Evolutionary conservation across 768 basidiomycete species (phyloP).

Genomic region (Lactarius indigo): DNA sequence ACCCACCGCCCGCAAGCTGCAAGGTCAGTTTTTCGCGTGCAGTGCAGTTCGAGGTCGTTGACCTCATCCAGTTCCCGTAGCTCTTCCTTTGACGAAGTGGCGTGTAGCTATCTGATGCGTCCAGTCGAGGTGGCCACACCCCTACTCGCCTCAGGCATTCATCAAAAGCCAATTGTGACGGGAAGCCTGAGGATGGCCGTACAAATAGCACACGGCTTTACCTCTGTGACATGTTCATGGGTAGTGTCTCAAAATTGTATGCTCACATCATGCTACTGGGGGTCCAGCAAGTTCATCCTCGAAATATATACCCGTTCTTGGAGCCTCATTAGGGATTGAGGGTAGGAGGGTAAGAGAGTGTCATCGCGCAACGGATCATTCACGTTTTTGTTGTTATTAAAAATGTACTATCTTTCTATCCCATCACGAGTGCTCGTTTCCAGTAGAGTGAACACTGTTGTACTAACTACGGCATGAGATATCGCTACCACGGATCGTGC

Average conservation of each 20-base stretch:
- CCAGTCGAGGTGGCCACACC: neutral
- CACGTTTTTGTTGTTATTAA: neutral
- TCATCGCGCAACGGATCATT: neutral
- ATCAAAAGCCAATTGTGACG: neutral
- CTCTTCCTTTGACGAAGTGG: conserved; percentile 68
- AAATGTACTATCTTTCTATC: neutral
- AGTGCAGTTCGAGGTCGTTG: too few relatives aligned
- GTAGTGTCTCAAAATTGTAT: neutral
- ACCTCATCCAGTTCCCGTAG: conserved; percentile 36
- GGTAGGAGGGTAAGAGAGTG: neutral
- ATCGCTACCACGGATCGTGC: neutral
- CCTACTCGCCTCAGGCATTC: neutral
- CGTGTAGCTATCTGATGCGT: conserved; percentile 48
- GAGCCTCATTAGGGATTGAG: neutral
- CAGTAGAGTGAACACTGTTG: neutral
- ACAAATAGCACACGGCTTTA: neutral
- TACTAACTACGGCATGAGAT: neutral
- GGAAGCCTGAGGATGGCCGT: neutral
- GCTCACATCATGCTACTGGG: neutral
- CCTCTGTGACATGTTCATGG: neutral
- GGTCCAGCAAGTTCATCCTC: neutral
- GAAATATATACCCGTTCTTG: neutral
- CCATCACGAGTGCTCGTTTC: neutral
- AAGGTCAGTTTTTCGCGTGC: conserved; percentile 73
- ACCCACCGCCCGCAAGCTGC: conserved; percentile 80